phyloP scores from a whole-genome alignment of 345 rosid genomes.

The Gynandropsis gynandra region DNA sequence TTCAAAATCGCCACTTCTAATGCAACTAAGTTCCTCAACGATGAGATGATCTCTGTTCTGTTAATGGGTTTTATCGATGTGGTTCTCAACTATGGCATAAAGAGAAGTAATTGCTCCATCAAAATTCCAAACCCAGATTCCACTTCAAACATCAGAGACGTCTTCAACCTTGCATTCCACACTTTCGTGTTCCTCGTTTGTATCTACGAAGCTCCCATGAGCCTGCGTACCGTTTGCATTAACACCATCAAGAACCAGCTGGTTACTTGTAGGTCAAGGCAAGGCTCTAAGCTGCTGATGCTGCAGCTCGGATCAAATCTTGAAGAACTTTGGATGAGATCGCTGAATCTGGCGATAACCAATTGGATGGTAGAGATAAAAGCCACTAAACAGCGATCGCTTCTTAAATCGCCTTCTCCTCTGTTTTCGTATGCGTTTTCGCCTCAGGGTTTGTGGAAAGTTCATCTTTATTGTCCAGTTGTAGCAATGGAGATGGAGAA shows the following conservation, averaged over 20 bases:
- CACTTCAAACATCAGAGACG: slow-evolving; percentile 34
- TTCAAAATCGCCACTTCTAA: slow-evolving; percentile 24
- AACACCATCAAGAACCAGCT: slow-evolving; percentile 46
- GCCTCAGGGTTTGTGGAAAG: slow-evolving; percentile 70
- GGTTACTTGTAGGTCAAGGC: slow-evolving; percentile 32
- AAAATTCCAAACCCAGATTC: slow-evolving; percentile 38
- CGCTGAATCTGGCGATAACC: slow-evolving; percentile 73
- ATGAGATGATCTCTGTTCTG: slow-evolving; percentile 36
- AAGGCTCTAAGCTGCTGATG: slow-evolving; percentile 60
- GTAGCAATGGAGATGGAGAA: slow-evolving; percentile 67
- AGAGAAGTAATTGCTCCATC: slow-evolving; percentile 26
- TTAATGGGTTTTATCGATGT: slow-evolving; percentile 48
- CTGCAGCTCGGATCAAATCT: slow-evolving; percentile 59
- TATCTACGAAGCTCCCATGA: slow-evolving; percentile 71
- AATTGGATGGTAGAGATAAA: slow-evolving; percentile 63
- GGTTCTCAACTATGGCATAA: slow-evolving; percentile 48
- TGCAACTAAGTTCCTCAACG: slow-evolving; percentile 24
- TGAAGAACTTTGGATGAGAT: slow-evolving; percentile 86
- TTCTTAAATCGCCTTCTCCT: slow-evolving; percentile 55
- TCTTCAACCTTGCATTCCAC: slow-evolving; percentile 59
- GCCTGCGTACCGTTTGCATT: slow-evolving; percentile 51
- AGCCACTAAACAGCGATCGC: slow-evolving; percentile 18
- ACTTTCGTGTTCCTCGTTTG: slow-evolving; percentile 57
- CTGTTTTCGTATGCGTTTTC: slow-evolving; percentile 67
- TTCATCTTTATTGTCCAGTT: slow-evolving; percentile 70